Percentiles rank a stretch among this genome's conserved stretches.
These are phyloP conservation scores for Hyphopichia pseudoburtonii DNA, from an alignment of 1,139 yeast species.

Conservation along the genomic window DNA sequence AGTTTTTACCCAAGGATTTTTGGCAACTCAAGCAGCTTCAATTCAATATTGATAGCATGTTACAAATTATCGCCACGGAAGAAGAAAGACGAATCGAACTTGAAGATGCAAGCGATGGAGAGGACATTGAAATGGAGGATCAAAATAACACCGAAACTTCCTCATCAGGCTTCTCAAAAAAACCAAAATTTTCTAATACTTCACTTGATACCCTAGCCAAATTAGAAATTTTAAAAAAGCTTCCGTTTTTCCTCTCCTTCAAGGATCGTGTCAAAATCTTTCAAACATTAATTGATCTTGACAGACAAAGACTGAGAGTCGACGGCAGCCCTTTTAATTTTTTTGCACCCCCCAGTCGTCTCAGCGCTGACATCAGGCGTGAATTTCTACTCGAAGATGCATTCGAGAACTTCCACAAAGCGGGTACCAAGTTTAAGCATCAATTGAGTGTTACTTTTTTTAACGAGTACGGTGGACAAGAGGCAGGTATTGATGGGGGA, in stretches of 20 bases:
- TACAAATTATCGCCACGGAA: conserved; percentile 39
- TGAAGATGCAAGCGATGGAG: conserved; percentile 15
- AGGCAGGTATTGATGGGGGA: conserved; percentile 96
- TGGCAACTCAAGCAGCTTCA: conserved; percentile 49
- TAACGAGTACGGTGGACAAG: conserved; percentile 71
- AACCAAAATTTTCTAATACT: conserved; percentile 5
- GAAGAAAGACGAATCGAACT: conserved; percentile 26
- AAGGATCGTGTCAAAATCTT: conserved; percentile 71
- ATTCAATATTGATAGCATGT: conserved; percentile 29
- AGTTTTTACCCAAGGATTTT: conserved; percentile 52
- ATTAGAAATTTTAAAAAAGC: conserved; percentile 54
- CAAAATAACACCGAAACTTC: background rate
- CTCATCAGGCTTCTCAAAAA: conserved; percentile 1
- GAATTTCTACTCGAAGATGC: conserved; percentile 76
- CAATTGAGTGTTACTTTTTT: conserved; percentile 64
- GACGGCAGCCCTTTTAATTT: conserved; percentile 13
- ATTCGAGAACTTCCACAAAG: conserved; percentile 49
- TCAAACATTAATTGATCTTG: conserved; percentile 59
- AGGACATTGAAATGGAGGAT: conserved; percentile 10
- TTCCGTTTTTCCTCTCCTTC: conserved; percentile 83
- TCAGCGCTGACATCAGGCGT: conserved; percentile 62
- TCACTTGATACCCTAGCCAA: conserved; percentile 17
- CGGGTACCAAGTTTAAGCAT: conserved; percentile 52
- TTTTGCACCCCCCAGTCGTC: conserved; percentile 13
- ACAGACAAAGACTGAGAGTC: conserved; percentile 31